Evolutionary conservation across 176 grass and related monocot species (phyloP).

Genomic region (Aegilops sharonensis): DNA sequence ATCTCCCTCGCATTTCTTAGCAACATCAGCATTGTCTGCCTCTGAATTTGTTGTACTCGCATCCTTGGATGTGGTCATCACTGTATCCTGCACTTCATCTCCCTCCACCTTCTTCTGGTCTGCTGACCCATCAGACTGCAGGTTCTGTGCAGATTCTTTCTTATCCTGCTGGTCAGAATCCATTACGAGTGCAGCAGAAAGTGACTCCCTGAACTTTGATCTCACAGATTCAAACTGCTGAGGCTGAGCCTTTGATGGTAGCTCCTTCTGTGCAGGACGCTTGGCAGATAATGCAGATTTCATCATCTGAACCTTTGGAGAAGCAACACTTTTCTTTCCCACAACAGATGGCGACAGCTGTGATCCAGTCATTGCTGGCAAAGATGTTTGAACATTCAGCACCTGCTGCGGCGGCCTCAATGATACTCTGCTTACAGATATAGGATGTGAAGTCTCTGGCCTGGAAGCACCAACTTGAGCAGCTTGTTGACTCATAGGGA

Average conservation of each 20-base stretch:
- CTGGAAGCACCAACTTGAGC: conserved; percentile 43
- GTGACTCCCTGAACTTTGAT: conserved; percentile 85
- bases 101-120: conserved; percentile 26
- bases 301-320: conserved; percentile 57
- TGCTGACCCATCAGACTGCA: conserved; percentile 33
- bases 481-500: conserved; percentile 60
- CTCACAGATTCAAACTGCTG: conserved; percentile 73
- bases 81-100: conserved; percentile 7
- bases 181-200: conserved; percentile 53
- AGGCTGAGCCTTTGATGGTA: conserved; percentile 48
- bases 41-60: conserved; percentile 21
- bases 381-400: conserved; percentile 59
- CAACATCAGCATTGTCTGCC: conserved; percentile 25
- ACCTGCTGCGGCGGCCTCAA: conserved; percentile 43
- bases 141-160: conserved; percentile 35
- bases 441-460: conserved; percentile 24
- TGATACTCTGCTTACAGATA: conserved; percentile 40
- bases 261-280: conserved; percentile 54
- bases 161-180: conserved; percentile 54
- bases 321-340: conserved; percentile 42
- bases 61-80: conserved; percentile 22
- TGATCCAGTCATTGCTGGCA: conserved; percentile 34
- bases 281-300: conserved; percentile 54
- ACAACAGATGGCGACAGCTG: conserved; percentile 33
- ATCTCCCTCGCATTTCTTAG: conserved; percentile 20